Percentiles rank a stretch among this genome's conserved stretches.
These are phyloP conservation scores for Leccinum fibrillosum DNA, from an alignment of 768 basidiomycete species.

Conservation along the genomic window DNA sequence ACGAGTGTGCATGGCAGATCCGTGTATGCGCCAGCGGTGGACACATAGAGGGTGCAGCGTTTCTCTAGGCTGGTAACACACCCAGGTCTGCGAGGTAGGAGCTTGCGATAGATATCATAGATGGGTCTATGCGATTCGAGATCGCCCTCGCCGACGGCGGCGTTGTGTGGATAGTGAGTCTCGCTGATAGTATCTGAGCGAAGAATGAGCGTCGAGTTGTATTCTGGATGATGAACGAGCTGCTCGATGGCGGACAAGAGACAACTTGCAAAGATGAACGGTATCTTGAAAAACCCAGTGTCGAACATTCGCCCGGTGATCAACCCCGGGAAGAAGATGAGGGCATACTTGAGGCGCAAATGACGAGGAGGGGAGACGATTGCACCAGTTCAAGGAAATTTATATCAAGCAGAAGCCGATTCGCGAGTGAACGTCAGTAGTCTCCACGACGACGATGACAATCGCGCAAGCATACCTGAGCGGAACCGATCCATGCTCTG, in stretches of 20 bases:
- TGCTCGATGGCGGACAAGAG: conserved; percentile 52
- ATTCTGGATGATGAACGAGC: conserved; percentile 85
- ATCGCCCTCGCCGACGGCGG: neutral
- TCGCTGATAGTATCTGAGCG: conserved; percentile 64
- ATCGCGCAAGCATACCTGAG: conserved; percentile 44
- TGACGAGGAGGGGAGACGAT: neutral
- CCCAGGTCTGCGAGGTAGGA: conserved; percentile 76
- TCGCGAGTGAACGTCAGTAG: neutral
- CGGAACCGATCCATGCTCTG: conserved; percentile 80
- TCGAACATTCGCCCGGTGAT: conserved; percentile 71
- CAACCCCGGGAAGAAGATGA: conserved; percentile 61
- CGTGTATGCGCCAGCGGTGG: conserved; percentile 14
- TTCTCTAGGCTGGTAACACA: conserved; percentile 78
- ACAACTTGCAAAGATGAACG: too few species aligned
- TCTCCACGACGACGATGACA: neutral
- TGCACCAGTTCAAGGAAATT: neutral
- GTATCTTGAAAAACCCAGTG: conserved; percentile 21
- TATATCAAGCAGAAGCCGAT: neutral
- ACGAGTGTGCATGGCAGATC: conserved; percentile 42
- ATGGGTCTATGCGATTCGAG: conserved; percentile 40
- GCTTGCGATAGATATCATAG: conserved; percentile 60
- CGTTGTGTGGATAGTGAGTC: conserved; percentile 32
- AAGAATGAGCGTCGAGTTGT: conserved; percentile 87
- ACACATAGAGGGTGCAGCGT: conserved; percentile 67
- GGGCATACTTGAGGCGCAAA: conserved; percentile 47